Conservation (phyloP, 768 basidiomycete genomes). For the Collybia sordida region DNA sequence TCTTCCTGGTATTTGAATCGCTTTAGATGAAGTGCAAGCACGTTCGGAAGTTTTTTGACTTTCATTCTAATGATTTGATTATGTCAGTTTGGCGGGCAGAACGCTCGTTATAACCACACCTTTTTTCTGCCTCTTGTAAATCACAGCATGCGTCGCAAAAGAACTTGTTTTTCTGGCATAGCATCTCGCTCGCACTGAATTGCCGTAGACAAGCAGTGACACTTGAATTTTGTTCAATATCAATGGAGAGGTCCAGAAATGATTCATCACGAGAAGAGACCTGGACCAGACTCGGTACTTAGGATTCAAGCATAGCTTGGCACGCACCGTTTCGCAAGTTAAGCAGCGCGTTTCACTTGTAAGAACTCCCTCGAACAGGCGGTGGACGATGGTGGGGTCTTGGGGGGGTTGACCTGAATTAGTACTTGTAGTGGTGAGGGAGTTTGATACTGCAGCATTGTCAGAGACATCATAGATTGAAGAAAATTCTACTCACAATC, state of each 20-base stretch:
- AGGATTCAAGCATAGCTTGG: slow-evolving; percentile 2
- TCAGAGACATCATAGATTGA: slow-evolving; percentile 43
- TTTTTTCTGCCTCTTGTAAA: slow-evolving; percentile 96
- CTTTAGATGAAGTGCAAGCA: slow-evolving; percentile 94
- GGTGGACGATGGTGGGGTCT: slow-evolving; percentile 80
- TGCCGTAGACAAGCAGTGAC: slow-evolving; percentile 94
- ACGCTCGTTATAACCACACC: slow-evolving; percentile 47
- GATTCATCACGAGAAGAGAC: slow-evolving; percentile 92
- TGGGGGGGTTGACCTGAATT: slow-evolving; percentile 46
- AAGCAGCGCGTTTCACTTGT: slow-evolving; percentile 98
- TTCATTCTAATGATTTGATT: slow-evolving; percentile 75
- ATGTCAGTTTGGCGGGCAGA: slow-evolving; percentile 6
- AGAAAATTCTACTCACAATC: slow-evolving; percentile 55
- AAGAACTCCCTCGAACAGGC: slow-evolving; percentile 88
- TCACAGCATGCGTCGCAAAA: slow-evolving; percentile 98
- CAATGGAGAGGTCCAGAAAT: slow-evolving; percentile 98
- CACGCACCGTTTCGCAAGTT: slow-evolving; percentile 91
- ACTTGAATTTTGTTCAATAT: slow-evolving; percentile 97
- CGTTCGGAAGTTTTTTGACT: slow-evolving; percentile 93
- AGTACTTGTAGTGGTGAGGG: slow-evolving; percentile 37
- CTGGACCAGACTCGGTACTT: slow-evolving; percentile 33
- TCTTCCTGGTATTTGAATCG: slow-evolving; percentile 99
- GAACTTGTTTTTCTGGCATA: slow-evolving; percentile 97
- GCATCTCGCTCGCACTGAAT: slow-evolving; percentile 98
- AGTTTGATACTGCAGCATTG: slow-evolving; percentile 42